Evolutionary conservation across 2,329 filamentous ascomycete species (phyloP), one percentile per base, ranked within the genome.

Genomic region (Fusarium coicis): DNA sequence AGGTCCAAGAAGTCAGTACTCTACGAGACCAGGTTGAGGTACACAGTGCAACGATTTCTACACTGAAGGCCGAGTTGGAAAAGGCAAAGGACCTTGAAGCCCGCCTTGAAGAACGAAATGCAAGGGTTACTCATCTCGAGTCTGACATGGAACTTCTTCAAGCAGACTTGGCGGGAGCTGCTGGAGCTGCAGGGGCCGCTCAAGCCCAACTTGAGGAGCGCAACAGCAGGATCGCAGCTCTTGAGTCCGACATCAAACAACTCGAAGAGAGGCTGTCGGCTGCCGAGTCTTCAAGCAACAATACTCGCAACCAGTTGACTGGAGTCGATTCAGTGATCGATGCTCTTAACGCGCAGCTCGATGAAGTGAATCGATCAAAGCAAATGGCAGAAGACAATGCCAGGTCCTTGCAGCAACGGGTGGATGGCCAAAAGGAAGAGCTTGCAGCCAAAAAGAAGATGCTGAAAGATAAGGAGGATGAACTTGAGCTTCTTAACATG

Each of bases 401-500:
- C 15, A 70, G 75, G 49, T 74, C 66, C 28, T 68, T 83, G 15
- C 73, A 79, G 50, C 74, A 76, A 55, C 72, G 76, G 32, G 56
- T 78, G 14, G 66, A 62, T 3, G 28, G 49, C 7, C 76, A 79
- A 36, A 69, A 73, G 56, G 65, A 75, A 28, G 72, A 78, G 37
- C 50, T 78, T 14, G 66, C 71, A 15, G 74, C 70, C 26, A 85
- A 85, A 52, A 83, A 85, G 70, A 84, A 85, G 68, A 81, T 85
- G 40, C 79, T 82, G 71, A 84, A 84, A 75, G 82, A 83, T 68
- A 87, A 86, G 80, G 86, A 88, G 60, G 82, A 84, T 52, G 86
- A 88, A 68, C 76, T 88, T 40, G 87, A 88, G 56, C 80, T 82
- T 61, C 81, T 88, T 59, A 87, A 87, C 79, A 82, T 85, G 76